Conservation (phyloP, 192 early-diverging fungal genomes). For the Rhizoclosmatium globosum region DNA sequence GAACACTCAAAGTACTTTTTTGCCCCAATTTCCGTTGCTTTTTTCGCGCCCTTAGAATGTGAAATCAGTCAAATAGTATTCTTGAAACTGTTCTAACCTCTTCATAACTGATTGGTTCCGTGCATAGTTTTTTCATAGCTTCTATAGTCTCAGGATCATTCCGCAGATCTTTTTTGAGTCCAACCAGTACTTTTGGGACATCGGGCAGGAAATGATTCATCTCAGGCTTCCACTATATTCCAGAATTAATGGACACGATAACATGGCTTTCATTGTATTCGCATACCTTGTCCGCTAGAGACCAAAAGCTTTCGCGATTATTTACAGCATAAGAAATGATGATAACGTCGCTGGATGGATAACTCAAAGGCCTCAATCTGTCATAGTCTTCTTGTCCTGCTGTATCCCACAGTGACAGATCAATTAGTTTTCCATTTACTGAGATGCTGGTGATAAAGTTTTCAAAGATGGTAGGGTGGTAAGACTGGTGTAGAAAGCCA, state of each 20-base stretch:
- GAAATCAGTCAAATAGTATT: not conserved
- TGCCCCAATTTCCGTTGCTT: conserved; percentile 77
- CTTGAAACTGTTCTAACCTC: conserved; percentile 9
- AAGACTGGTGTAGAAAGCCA: conserved; percentile 43
- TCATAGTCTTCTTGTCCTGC: conserved; percentile 98
- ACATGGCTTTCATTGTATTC: not conserved
- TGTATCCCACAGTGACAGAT: conserved; percentile 94
- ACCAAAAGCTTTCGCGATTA: conserved; percentile 82
- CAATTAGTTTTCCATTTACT: conserved; percentile 43
- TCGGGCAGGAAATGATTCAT: conserved; percentile 82
- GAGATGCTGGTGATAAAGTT: conserved; percentile 52
- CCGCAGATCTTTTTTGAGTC: conserved; percentile 54
- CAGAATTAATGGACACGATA: not conserved
- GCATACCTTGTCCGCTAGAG: conserved; percentile 71
- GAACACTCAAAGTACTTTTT: conserved; percentile 87
- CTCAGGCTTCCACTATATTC: conserved; percentile 79
- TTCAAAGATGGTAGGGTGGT: conserved; percentile 86
- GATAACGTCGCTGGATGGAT: conserved; percentile 86
- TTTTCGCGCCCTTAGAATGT: conserved; percentile 64
- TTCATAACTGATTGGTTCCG: conserved; percentile 30
- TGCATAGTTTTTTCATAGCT: conserved; percentile 24
- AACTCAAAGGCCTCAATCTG: conserved; percentile 89
- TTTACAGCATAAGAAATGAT: conserved; percentile 84
- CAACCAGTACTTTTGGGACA: conserved; percentile 80
- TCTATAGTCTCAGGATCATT: conserved; percentile 43